A percentile compares a stretch with the other conserved stretches of the same genome.
Conservation (phyloP, 148 eudicot genomes). For the Vaccinium vitisidaea region DNA sequence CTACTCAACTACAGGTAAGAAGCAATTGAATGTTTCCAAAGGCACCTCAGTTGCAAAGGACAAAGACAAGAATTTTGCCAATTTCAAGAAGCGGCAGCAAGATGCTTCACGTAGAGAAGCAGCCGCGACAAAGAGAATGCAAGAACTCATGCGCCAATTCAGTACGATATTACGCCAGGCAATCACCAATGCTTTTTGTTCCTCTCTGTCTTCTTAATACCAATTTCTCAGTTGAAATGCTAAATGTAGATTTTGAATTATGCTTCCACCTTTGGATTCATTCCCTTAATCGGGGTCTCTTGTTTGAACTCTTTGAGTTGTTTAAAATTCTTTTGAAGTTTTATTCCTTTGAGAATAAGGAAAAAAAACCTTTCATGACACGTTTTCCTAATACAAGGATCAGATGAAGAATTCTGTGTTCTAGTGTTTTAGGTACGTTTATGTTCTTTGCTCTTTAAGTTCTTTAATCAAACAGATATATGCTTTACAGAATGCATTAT, state of each 20-base stretch:
- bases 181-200: slow-evolving; percentile 15
- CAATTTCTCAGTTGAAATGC: not conserved
- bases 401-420: not conserved
- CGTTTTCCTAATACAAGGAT: not conserved
- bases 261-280: slow-evolving; percentile 5
- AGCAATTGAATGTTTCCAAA: slow-evolving; percentile 45
- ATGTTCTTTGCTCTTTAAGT: not conserved
- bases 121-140: slow-evolving; percentile 78
- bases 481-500: not conserved
- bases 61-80: slow-evolving; percentile 45
- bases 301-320: not conserved
- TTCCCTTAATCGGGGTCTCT: not conserved
- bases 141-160: slow-evolving; percentile 77
- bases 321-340: not conserved
- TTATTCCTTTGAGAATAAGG: not conserved
- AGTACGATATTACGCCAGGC: slow-evolving; percentile 60
- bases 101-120: slow-evolving; percentile 52
- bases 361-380: not conserved
- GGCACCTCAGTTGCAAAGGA: slow-evolving; percentile 55
- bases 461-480: not conserved
- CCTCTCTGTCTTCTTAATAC: not conserved
- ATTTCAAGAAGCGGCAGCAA: slow-evolving; percentile 49
- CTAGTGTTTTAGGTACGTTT: not conserved
- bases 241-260: not conserved
- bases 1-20: slow-evolving; percentile 45